phyloP scores from a whole-genome alignment of 1,284 basidiomycete genomes.

The Sphaerobolus stellatus region DNA sequence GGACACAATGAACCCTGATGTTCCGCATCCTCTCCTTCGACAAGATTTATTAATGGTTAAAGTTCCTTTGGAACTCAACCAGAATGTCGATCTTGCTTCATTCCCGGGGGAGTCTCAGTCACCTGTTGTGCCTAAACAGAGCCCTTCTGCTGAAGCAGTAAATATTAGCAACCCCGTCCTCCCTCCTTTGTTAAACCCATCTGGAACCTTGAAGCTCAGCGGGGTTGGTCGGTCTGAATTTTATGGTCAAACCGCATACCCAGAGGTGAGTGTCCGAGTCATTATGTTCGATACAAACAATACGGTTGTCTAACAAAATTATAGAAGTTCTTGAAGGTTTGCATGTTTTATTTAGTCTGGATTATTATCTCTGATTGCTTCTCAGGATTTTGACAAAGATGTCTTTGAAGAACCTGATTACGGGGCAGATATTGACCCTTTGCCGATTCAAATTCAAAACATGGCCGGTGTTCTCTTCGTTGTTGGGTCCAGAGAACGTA shows the following conservation, averaged over 20 bases:
- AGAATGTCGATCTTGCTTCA: constrained; percentile 1
- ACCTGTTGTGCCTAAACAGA: not conserved
- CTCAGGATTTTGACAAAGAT: not conserved
- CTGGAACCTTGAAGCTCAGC: not conserved
- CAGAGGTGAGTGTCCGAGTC: constrained; percentile 8
- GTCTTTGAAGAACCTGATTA: not conserved
- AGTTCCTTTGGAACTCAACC: constrained; percentile 3
- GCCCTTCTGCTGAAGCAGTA: constrained; percentile 60
- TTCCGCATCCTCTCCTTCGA: constrained; percentile 47
- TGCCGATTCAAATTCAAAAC: not conserved
- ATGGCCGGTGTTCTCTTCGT: not conserved
- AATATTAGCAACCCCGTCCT: constrained; percentile 70
- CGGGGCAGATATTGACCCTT: no score
- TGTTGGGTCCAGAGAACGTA: not conserved
- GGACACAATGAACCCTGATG: constrained; percentile 44
- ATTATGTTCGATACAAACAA: not conserved
- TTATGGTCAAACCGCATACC: constrained; percentile 5
- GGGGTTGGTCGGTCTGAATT: constrained; percentile 7
- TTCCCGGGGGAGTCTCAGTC: not conserved
- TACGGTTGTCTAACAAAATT: not conserved
- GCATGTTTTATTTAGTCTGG: constrained; percentile 16
- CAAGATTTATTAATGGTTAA: constrained; percentile 15
- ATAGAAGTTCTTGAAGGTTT: constrained; percentile 75
- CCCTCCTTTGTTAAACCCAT: constrained; percentile 19
- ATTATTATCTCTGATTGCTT: not conserved